Evolutionary conservation across 1,284 basidiomycete genomes (phyloP), one percentile per base, ranked within the genome.

Genomic region (Ganoderma multipileum): DNA sequence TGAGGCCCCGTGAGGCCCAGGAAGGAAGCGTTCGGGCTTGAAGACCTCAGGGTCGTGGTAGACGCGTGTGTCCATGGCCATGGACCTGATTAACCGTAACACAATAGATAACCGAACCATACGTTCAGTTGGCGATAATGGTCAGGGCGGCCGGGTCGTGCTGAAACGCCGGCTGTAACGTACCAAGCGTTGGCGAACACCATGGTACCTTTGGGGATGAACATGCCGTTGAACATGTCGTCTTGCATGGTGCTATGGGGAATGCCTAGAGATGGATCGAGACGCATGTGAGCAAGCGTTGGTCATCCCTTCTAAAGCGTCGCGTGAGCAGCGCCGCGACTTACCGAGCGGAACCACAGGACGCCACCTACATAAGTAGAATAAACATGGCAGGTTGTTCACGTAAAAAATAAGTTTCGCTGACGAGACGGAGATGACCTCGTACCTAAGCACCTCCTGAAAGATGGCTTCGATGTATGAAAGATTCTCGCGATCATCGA

Each of bases 401-500:
- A 30, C 33, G 23, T 62, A 33, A 60, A 36, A 23, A 9, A 11
- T 11, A 1, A 41, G 38, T 28, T 52, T 59, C 44, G 30, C 44
- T 58, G 33, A 54, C 47, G 18, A 28, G 23, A 41, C 1, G 2
- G 20, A 8, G 36, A 30, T 54, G 55, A 23, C 26, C 16, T 23
- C 67, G 55, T 47, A 73, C 68, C 72, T 68, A 44, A 73, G 63
- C 38, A 68, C 66, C 41, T 79, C 77, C 54, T 74, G 76, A 33
- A 78, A 64, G 44, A 79, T 69, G 20, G 69, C 71, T 50, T 78
- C 76, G 16, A 79, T 75, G 75, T 82, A 83, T 50, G 78, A 77
- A 63, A 83, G 75, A 33, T 74, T 77, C 20, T 71, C 71, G 61
- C 78, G 72, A 61, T 80, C 80, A n/a, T 77, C 73, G 61, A 78